phyloP scores from a whole-genome alignment of 768 basidiomycete genomes.

The Austroboletus eburneus region DNA sequence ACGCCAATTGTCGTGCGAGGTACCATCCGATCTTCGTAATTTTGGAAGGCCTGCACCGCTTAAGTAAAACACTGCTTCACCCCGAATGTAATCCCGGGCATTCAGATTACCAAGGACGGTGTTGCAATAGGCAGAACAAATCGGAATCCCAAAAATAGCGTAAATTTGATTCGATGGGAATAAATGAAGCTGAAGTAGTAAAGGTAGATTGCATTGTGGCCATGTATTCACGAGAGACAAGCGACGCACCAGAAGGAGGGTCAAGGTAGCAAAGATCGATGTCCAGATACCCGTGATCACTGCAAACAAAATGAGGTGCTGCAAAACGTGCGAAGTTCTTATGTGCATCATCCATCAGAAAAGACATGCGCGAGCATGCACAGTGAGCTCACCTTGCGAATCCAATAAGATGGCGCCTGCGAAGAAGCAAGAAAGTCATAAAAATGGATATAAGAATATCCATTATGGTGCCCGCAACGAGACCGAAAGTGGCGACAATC shows the following conservation, averaged over 20 bases:
- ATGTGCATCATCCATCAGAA: too few species aligned
- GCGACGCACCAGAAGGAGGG: conserved; percentile 33
- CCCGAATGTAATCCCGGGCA: conserved; percentile 5
- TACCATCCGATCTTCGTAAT: too few species aligned
- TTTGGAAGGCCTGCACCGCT: too few species aligned
- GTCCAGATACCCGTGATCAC: conserved; percentile 40
- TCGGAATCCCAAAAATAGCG: neutral
- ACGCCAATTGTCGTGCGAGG: too few species aligned
- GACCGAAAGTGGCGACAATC: neutral
- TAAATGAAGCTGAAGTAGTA: neutral
- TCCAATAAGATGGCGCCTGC: neutral
- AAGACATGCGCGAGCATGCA: too few species aligned
- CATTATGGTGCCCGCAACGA: conserved; percentile 1
- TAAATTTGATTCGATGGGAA: neutral
- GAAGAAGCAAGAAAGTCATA: conserved; percentile 4
- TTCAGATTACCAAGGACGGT: conserved; percentile 17
- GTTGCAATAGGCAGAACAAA: conserved; percentile 12
- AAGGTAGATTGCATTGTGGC: too few species aligned
- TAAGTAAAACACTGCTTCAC: too few species aligned
- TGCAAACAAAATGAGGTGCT: conserved; percentile 8
- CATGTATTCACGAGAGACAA: too few species aligned
- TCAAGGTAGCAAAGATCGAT: conserved; percentile 46
- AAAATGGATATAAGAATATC: conserved; percentile 6
- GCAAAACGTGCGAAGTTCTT: conserved; percentile 8
- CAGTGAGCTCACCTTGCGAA: neutral